Base-by-base conservation (phyloP, 2,329 filamentous ascomycete genomes). In the Penicillium sp. region DNA sequence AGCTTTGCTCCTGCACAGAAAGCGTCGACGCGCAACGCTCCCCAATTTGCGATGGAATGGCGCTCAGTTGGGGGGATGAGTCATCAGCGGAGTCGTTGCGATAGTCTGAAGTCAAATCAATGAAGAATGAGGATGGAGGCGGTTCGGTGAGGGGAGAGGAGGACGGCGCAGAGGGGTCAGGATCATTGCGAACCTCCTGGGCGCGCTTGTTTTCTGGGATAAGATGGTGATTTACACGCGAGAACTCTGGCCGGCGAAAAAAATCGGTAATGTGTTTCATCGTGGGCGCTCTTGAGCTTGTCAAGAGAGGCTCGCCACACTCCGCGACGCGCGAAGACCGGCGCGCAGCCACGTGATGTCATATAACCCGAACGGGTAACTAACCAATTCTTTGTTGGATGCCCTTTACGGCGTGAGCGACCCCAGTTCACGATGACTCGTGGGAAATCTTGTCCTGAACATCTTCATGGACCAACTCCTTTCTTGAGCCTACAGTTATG, bases 191-290 rank as follows among this genome's bases (percentile, higher is more conserved):
- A 15, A 39, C 9, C n/a, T 26, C 16, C 11, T 15, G 10, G 4
- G 6, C 2, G 18, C 7, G n/a, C n/a, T 20, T 25, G 11, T 26
- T 33, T 41, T 41, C 33, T 0, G 39, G 26, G 9, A 39, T 29
- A 1, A 8, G 17, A 13, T 16, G 15, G 5, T 28, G 15, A n/a
- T 36, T 31, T 4, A 33, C 23, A 15, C 15, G 32, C 3, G 43
- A 19, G 9, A 56, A 58, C 18, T 54, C 39, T 35, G 64, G 68
- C 2, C 67, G 65, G 32, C 65, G 68, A 56, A 78, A 77, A 49
- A 72, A 77, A 37, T 71, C 68, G 7, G 61, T 64, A 20, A 76
- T 70, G 33, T 53, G 65, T 11, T 55, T 60, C 41, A 46, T 51
- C 19, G 19, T 46, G n/a, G n/a, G n/a, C n/a, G n/a, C n/a, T n/a